Evolutionary conservation across 2,329 filamentous ascomycete species (phyloP).

Genomic region (Fusarium acutatum): DNA sequence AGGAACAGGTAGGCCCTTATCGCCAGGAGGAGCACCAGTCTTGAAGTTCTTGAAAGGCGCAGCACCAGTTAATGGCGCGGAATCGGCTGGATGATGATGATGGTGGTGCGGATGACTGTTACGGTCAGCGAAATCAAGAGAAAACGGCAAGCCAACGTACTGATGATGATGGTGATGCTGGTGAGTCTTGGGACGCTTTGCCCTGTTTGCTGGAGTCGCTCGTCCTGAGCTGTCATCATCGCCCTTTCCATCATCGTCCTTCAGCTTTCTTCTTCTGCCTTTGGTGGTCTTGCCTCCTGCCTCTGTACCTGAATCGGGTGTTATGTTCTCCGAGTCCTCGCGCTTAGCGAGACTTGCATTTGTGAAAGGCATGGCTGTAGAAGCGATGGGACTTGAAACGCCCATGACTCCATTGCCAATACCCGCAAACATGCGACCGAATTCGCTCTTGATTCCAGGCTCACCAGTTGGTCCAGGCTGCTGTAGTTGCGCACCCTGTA

Average conservation of each 20-base stretch:
- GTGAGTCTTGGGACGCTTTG: slow-evolving; percentile 74
- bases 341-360: slow-evolving; percentile 57
- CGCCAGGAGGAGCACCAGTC: slow-evolving; percentile 55
- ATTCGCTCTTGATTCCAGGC: slow-evolving; percentile 92
- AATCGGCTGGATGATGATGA: slow-evolving; percentile 60
- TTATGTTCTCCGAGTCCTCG: slow-evolving; percentile 59
- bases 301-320: slow-evolving; percentile 57
- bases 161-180: slow-evolving; percentile 74
- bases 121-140: slow-evolving; percentile 31
- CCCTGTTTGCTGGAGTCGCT: slow-evolving; percentile 65
- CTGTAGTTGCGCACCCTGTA: slow-evolving; percentile 88
- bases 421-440: slow-evolving; percentile 95
- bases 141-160: slow-evolving; percentile 52
- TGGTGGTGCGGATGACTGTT: slow-evolving; percentile 65
- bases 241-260: slow-evolving; percentile 75
- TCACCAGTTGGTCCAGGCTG: slow-evolving; percentile 81
- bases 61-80: slow-evolving; percentile 52
- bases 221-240: slow-evolving; percentile 74
- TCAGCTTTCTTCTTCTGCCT: slow-evolving; percentile 73
- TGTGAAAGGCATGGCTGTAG: slow-evolving; percentile 56
- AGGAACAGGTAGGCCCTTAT: slow-evolving; percentile 49
- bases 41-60: slow-evolving; percentile 62
- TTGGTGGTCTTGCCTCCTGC: slow-evolving; percentile 53
- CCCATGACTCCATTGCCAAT: slow-evolving; percentile 71
- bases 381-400: slow-evolving; percentile 60